Percentiles rank a stretch among this genome's conserved stretches.
phyloP scores from a whole-genome alignment of 805 yeast species.

The Wickerhamia fluorescens region DNA sequence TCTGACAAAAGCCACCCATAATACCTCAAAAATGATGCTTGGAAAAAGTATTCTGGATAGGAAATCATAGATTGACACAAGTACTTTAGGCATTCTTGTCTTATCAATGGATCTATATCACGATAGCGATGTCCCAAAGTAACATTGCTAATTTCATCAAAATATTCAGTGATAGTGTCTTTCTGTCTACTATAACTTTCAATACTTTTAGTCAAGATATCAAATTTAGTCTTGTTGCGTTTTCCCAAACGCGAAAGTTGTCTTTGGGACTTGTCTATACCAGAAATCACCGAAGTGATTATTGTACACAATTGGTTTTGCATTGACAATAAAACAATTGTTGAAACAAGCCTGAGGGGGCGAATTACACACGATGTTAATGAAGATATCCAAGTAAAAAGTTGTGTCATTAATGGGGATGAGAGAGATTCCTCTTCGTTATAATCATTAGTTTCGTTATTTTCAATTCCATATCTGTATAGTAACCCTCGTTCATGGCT shows the following conservation, averaged over 20 bases:
- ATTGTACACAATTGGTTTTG: conserved; percentile 55
- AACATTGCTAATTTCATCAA: conserved; percentile 59
- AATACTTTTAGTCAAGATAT: conserved; percentile 39
- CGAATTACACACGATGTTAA: conserved; percentile 64
- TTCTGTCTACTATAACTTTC: conserved; percentile 36
- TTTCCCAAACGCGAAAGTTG: conserved; percentile 30
- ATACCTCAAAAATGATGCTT: conserved; percentile 63
- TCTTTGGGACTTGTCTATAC: conserved; percentile 37
- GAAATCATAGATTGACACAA: conserved; percentile 68
- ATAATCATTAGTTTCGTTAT: no score
- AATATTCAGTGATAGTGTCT: conserved; percentile 45
- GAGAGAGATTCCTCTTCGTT: conserved; percentile 14
- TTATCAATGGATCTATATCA: conserved; percentile 66
- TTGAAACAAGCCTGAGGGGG: conserved; percentile 63
- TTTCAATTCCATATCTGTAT: conserved; percentile 36
- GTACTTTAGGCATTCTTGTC: conserved; percentile 59
- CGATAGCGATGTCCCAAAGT: conserved; percentile 72
- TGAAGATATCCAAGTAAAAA: conserved; percentile 71
- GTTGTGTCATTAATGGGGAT: conserved; percentile 43
- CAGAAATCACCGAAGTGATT: conserved; percentile 27
- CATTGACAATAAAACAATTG: conserved; percentile 50
- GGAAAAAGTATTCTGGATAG: conserved; percentile 66
- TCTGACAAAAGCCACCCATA: conserved; percentile 87
- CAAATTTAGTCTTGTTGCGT: conserved; percentile 36
- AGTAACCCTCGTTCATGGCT: conserved; percentile 60